Evolutionary conservation across 2,329 filamentous ascomycete genomes (phyloP).

Genomic region (Aspergillus arachidicola): DNA sequence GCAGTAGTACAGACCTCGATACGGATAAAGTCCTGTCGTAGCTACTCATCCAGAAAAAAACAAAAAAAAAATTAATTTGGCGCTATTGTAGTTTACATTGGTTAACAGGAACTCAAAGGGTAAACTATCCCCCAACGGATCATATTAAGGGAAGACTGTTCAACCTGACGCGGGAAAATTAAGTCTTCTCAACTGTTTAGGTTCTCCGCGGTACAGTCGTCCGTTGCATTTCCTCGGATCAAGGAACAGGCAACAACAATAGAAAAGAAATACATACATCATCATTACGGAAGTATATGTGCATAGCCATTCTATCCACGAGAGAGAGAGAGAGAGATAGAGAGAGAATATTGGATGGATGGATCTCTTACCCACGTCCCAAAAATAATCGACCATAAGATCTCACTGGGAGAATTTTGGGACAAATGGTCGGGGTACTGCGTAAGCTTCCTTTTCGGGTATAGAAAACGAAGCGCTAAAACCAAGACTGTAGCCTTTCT

Average conservation of each 20-base stretch:
- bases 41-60: background rate
- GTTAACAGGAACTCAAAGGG: background rate
- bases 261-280: background rate
- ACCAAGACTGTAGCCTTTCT: background rate
- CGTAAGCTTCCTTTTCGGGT: slow-evolving; percentile 5
- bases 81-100: background rate
- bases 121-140: background rate
- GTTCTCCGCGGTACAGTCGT: background rate
- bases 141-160: background rate
- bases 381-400: slow-evolving; percentile 3
- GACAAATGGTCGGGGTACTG: background rate
- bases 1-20: too few species aligned
- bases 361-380: background rate
- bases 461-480: background rate
- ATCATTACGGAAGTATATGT: background rate
- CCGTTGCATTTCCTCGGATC: background rate
- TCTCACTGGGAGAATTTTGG: background rate
- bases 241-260: background rate
- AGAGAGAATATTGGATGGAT: background rate
- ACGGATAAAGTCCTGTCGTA: background rate
- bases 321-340: background rate
- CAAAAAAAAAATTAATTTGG: background rate
- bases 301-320: background rate
- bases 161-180: background rate
- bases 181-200: background rate